Evolutionary conservation across 2,329 filamentous ascomycete genomes (phyloP).

Genomic region (Bipolaris zeicola): DNA sequence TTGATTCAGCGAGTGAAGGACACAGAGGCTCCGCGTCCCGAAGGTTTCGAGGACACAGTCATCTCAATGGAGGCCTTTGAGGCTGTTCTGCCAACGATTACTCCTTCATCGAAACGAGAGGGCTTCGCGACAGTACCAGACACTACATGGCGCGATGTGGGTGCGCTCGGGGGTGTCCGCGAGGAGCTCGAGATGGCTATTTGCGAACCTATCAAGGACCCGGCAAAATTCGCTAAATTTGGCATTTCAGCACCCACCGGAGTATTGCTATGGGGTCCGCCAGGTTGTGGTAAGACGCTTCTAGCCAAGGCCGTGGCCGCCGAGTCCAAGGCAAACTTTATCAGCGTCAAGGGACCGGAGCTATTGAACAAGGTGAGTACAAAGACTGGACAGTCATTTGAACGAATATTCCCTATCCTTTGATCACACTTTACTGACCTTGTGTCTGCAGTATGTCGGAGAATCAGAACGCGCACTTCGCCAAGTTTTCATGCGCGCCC

Average conservation of each 20-base stretch:
- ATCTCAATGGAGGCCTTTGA: conserved; percentile 74
- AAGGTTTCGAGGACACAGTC: conserved; percentile 60
- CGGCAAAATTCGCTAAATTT: conserved; percentile 74
- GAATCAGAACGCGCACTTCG: conserved; percentile 93
- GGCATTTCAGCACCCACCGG: conserved; percentile 84
- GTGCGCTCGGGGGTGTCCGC: conserved; percentile 79
- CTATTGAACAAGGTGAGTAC: conserved; percentile 77
- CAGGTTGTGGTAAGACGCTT: conserved; percentile 94
- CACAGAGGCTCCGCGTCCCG: conserved; percentile 57
- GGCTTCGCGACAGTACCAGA: conserved; percentile 94
- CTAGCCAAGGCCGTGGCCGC: conserved; percentile 96
- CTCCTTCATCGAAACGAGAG: conserved; percentile 85
- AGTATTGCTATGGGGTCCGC: conserved; percentile 93
- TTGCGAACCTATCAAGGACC: conserved; percentile 84
- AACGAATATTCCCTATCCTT: neutral
- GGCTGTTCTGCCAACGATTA: conserved; percentile 73
- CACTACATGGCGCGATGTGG: conserved; percentile 91
- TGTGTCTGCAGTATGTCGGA: conserved; percentile 71
- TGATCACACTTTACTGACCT: conserved; percentile 7
- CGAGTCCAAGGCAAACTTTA: conserved; percentile 95
- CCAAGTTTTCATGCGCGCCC: conserved; percentile 86
- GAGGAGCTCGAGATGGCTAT: conserved; percentile 84
- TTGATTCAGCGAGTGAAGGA: conserved; percentile 59
- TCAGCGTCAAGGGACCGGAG: conserved; percentile 95
- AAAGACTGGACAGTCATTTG: neutral